A percentile compares a stretch with the other conserved stretches of the same genome.
phyloP scores from a whole-genome alignment of 805 yeast genomes.

The Teunomyces stri region DNA sequence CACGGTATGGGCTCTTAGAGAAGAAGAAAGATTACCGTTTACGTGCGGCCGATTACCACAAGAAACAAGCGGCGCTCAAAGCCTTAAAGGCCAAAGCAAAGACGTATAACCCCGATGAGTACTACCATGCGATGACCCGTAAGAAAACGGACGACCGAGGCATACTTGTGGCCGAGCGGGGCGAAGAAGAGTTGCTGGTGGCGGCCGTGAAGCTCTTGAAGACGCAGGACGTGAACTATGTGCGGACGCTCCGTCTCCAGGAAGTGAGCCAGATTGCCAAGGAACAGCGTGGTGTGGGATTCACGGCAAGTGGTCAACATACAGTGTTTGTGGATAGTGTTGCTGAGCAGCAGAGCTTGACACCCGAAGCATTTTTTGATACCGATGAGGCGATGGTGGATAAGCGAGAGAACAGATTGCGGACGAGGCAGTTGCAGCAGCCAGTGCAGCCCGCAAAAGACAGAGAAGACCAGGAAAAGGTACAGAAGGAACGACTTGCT shows the following conservation, averaged over 20 bases:
- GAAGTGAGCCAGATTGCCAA: constrained; percentile 66
- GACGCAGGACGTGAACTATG: constrained; percentile 87
- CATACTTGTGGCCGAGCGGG: constrained; percentile 62
- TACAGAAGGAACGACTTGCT: constrained; percentile 56
- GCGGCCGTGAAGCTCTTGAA: constrained; percentile 83
- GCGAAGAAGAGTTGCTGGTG: constrained; percentile 54
- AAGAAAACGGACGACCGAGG: constrained; percentile 70
- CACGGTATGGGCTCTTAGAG: constrained; percentile 80
- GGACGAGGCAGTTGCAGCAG: constrained; percentile 53
- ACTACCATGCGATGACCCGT: constrained; percentile 87
- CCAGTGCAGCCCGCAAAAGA: constrained; percentile 27
- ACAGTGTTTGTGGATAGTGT: constrained; percentile 78
- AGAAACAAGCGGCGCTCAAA: constrained; percentile 63
- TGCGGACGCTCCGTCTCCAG: constrained; percentile 69
- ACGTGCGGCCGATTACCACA: constrained; percentile 56
- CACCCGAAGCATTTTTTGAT: constrained; percentile 63
- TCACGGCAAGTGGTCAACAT: constrained; percentile 68
- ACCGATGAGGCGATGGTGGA: constrained; percentile 64
- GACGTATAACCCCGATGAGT: constrained; percentile 88
- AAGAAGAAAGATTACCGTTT: constrained; percentile 63
- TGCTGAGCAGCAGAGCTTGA: constrained; percentile 54
- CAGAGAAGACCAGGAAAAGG: constrained; percentile 30
- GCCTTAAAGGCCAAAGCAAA: constrained; percentile 69
- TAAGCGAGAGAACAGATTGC: constrained; percentile 70
- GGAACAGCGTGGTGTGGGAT: constrained; percentile 47